Base-by-base conservation (phyloP, 352 stramenopile genomes). In the Peronospora farinosa region DNA sequence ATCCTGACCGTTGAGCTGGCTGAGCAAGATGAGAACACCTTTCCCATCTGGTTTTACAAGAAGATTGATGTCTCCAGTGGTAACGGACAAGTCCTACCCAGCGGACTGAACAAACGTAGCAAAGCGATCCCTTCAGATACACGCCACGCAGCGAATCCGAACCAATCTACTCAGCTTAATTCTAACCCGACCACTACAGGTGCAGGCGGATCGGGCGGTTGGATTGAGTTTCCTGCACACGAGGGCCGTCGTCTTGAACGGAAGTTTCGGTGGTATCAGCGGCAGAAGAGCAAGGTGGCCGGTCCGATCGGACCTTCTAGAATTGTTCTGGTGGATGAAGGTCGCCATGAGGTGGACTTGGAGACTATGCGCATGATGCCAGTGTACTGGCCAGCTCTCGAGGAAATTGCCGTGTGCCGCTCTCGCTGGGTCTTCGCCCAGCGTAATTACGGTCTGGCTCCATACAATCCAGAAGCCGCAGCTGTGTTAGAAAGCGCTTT, bases 21-120 rank as follows among this genome's bases (percentile, higher is more conserved):
- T 11, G 58, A 74, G 17, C 74, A 86, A 40, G 67, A 88, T 48
- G 43, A 66, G 6, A 71, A 72, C 25, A 61, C 80, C 2, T 88
- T 90, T 40, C 77, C 81, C 12, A 84, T 84, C 37, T 92, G 81
- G 81, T 92, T 92, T 49, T 90, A 86, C 60, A 72, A 72, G 54
- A 92, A 90, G 46, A 57, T 83, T 15, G 51, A 80, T 35, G 36
- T 69, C 12, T 40, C 49, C 13, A 75, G 63, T 28, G 63, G 57
- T 13, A 70, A 72, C 10, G 63, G 59, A 13, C 63, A 69, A 12
- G 50, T 67, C 2, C 25, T 64, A 21, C 61, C 65, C 7, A 74
- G 61, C n/a, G 65, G 65, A 5, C 38, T 69, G 3, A 69, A 65
- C 15, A 47, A 50, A 28, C 61, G 53, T 15, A 45, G 30, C 31